Evolutionary conservation across 2,329 filamentous ascomycete genomes (phyloP), one percentile per base, ranked within the genome.

Genomic region (Colletotrichum costaricense): DNA sequence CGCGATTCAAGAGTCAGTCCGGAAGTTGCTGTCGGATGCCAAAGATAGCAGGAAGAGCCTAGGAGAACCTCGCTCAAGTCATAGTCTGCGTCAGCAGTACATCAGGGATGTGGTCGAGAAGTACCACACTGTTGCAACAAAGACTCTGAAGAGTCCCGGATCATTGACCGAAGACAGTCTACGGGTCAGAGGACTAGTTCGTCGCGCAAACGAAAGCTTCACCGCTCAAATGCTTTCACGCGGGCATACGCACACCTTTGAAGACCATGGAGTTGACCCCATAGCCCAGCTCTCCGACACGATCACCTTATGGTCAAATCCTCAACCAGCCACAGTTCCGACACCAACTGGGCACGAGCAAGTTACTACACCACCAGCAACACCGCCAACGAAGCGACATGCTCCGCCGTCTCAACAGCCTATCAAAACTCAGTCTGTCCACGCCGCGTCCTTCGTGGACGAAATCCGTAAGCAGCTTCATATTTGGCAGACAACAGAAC

Each of bases 161-260:
- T 63, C 63, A 3, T 64, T 81, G 7, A 60, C 74, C 0, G 56
- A 69, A 0, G 54, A 75, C 11, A 67, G 42, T 0, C 75, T 80
- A 68, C 77, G 79, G 46, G 76, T 82, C 2, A 77, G 80, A 3
- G 77, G 76, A 30, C 65, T 77, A 12, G 73, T 80, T 1, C 54
- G 49, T 0, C 33, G 74, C 0, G n/a, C 77, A 2, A 77, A 79
- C 9, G 72, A 78, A 5, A 46, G 28, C 0, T 84, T 83, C 67
- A 77, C 77, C 4, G 24, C 54, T 1, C 69, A 77, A 2, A 81
- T 84, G 79, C 77, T 74, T 35, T 28, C 19, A 0, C 46, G 66
- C 0, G 82, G 82, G 0, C 78, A 81, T 33, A 68, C 57, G 0
- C 77, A 78, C 71, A 63, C 77, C 0, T 82, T 83, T 52, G 74